Conservation (phyloP, 306 rosid species). For the Macrotyloma uniflorum region DNA sequence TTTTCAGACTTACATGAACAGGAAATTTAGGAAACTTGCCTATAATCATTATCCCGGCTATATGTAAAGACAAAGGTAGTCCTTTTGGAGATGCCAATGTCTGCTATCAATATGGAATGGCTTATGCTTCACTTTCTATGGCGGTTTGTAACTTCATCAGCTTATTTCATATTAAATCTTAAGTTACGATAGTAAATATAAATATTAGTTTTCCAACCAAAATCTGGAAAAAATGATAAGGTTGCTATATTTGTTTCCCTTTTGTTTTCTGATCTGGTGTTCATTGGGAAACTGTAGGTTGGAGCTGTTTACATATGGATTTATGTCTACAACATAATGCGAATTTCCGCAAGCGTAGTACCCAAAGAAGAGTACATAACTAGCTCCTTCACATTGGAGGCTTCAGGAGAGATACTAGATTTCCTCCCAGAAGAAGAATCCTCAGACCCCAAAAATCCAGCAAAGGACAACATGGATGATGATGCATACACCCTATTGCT, state of each 20-base stretch:
- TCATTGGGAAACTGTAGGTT: slow-evolving; percentile 50
- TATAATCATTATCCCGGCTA: slow-evolving; percentile 53
- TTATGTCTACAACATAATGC: slow-evolving; percentile 77
- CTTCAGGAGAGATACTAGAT: slow-evolving; percentile 36
- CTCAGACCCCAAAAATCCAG: slow-evolving; percentile 43
- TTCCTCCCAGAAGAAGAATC: slow-evolving; percentile 24
- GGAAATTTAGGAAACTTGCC: slow-evolving; percentile 64
- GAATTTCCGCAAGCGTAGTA: slow-evolving; percentile 54
- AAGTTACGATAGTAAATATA: background rate
- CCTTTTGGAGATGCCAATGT: slow-evolving; percentile 58
- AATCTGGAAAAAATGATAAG: background rate
- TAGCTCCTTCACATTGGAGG: slow-evolving; percentile 28
- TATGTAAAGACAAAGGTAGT: slow-evolving; percentile 59
- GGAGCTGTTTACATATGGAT: slow-evolving; percentile 80
- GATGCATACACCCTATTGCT: slow-evolving; percentile 38
- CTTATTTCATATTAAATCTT: slow-evolving; percentile 22
- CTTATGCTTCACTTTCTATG: slow-evolving; percentile 64
- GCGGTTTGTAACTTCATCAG: slow-evolving; percentile 49
- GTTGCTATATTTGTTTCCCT: background rate
- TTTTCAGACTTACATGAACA: slow-evolving; percentile 37
- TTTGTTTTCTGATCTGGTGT: slow-evolving; percentile 13
- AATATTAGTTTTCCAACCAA: background rate
- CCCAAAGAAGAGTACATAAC: slow-evolving; percentile 24
- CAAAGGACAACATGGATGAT: slow-evolving; percentile 40
- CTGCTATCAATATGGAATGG: slow-evolving; percentile 54